Conservation (phyloP, 306 rosid species). For the Crotalaria pallida region DNA sequence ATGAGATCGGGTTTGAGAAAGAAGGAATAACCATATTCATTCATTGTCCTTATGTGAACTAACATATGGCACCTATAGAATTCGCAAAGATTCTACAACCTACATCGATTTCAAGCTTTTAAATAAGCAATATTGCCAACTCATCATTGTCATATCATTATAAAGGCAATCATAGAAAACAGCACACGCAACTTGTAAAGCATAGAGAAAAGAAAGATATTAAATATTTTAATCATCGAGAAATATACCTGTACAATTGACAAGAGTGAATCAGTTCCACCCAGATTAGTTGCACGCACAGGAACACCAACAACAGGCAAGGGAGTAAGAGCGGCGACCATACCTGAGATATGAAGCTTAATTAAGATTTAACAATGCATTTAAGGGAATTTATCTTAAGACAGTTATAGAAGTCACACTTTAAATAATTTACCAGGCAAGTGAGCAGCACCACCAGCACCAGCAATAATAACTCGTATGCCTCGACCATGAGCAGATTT, state of each 20-base stretch:
- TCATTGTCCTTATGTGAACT: neutral
- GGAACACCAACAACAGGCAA: slow-evolving; percentile 88
- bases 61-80: neutral
- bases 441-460: slow-evolving; percentile 96
- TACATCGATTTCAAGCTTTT: neutral
- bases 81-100: neutral
- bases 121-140: neutral
- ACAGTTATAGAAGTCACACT: neutral
- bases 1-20: neutral
- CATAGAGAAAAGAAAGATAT: neutral
- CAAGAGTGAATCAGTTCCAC: slow-evolving; percentile 80
- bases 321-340: slow-evolving; percentile 87
- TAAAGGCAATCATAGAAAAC: neutral
- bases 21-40: neutral
- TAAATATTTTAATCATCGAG: neutral
- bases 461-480: slow-evolving; percentile 81
- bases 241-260: slow-evolving; percentile 78
- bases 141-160: neutral
- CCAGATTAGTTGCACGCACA: slow-evolving; percentile 73
- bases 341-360: slow-evolving; percentile 45
- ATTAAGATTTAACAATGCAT: slow-evolving; percentile 14
- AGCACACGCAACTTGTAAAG: neutral
- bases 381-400: neutral
- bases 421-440: slow-evolving; percentile 58
- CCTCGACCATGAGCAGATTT: slow-evolving; percentile 61